These are phyloP conservation scores for Ilyonectria destructans DNA, from an alignment of 2,329 filamentous ascomycete genomes.

Conservation along the genomic window DNA sequence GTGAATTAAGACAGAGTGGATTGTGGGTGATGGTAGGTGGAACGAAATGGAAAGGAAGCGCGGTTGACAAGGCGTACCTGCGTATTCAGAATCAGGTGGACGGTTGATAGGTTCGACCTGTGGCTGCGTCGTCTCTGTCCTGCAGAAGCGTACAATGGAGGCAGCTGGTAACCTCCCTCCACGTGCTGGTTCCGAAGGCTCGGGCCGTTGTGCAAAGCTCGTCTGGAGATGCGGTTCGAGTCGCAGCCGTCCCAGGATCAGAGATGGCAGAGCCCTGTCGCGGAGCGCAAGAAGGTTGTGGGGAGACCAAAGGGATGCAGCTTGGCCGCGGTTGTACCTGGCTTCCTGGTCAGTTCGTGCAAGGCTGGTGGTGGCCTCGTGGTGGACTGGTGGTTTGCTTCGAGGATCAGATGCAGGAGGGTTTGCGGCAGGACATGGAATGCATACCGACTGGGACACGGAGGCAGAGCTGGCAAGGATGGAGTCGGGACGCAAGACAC, in stretches of 20 bases:
- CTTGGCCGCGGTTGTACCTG: slow-evolving; percentile 35
- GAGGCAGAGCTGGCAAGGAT: slow-evolving; percentile 38
- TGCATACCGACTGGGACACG: slow-evolving; percentile 34
- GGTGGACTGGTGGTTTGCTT: slow-evolving; percentile 28
- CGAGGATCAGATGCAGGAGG: slow-evolving; percentile 34
- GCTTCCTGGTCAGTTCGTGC: slow-evolving; percentile 42
- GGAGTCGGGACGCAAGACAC: slow-evolving; percentile 41
- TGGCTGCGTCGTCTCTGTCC: slow-evolving; percentile 21
- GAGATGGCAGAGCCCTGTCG: slow-evolving; percentile 28
- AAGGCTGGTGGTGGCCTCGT: slow-evolving; percentile 12
- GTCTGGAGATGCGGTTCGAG: slow-evolving; percentile 37
- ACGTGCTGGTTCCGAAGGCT: slow-evolving; percentile 45
- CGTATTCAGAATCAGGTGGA: slow-evolving; percentile 1
- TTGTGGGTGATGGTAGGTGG: slow-evolving; percentile 10
- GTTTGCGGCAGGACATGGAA: slow-evolving; percentile 31
- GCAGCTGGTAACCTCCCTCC: slow-evolving; percentile 42
- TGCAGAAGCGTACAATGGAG: slow-evolving; percentile 30
- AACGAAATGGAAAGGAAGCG: slow-evolving; percentile 8
- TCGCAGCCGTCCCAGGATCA: slow-evolving; percentile 33
- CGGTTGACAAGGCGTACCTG: slow-evolving; percentile 18
- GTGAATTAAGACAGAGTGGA: slow-evolving; percentile 13
- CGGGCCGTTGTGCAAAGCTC: slow-evolving; percentile 44
- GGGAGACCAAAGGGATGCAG: slow-evolving; percentile 36
- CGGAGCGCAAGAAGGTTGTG: slow-evolving; percentile 35
- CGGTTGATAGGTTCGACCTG: neutral